These are phyloP conservation scores for Fusarium pseudoanthophilum DNA, from an alignment of 2,329 filamentous ascomycete species.

Conservation along the genomic window DNA sequence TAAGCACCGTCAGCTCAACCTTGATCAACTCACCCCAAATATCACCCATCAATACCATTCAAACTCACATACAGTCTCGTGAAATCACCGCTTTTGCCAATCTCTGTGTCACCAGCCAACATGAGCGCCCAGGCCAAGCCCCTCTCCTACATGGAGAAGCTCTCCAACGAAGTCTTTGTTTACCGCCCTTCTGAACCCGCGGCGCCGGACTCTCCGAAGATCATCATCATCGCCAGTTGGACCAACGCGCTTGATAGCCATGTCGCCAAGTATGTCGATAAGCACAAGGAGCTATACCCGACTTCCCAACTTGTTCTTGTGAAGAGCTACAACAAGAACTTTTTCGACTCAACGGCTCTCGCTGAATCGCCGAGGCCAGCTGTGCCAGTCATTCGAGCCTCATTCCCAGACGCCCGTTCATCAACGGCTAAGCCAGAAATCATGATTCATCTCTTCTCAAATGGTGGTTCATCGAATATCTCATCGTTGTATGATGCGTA, in stretches of 20 bases:
- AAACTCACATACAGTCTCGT: too few relatives aligned
- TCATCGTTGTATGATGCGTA: slow-evolving; percentile 10
- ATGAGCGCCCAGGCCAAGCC: background rate
- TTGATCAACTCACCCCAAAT: background rate
- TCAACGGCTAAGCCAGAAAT: background rate
- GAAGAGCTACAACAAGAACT: slow-evolving; percentile 2
- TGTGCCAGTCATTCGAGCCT: background rate
- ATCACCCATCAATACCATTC: background rate
- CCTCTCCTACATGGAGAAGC: slow-evolving; percentile 22
- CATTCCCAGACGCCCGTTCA: background rate
- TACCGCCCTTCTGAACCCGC: background rate
- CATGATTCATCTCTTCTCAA: slow-evolving; percentile 17
- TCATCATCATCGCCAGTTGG: slow-evolving; percentile 24
- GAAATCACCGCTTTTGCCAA: too few relatives aligned
- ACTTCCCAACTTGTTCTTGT: slow-evolving; percentile 3
- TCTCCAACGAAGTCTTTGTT: slow-evolving; percentile 12
- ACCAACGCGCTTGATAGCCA: slow-evolving; percentile 19
- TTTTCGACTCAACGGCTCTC: background rate
- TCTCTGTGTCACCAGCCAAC: too few relatives aligned
- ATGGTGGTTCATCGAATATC: slow-evolving; percentile 12
- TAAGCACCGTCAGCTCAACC: background rate
- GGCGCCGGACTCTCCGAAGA: background rate
- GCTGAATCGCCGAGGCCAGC: background rate
- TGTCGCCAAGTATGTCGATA: slow-evolving; percentile 30
- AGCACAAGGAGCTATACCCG: slow-evolving; percentile 3